Base-by-base conservation (phyloP, 257 asterid genomes). In the Buddleja alternifolia region DNA sequence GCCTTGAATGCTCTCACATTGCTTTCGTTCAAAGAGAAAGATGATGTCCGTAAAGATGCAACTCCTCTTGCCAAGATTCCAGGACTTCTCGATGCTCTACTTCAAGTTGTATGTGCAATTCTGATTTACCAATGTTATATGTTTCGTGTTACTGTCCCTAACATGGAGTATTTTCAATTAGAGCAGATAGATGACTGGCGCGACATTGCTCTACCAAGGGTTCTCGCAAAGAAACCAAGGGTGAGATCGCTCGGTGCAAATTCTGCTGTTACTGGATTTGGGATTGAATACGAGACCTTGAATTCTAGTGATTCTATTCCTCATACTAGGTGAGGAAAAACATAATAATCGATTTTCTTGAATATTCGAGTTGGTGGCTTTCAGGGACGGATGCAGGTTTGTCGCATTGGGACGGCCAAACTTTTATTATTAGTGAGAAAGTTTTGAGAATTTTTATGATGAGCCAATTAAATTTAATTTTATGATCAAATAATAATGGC, bases 171-270 rank as follows among this genome's bases (percentile, higher is more conserved):
- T 52, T 67, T 67, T 48, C 53, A 48, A 80, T 76, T 72, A 10
- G 72, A 50, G 66, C 91, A 94, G 97, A 89, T 94, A 44, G 98
- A 94, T 83, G 99, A 94, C 60, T 94, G 98, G 99, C 98, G 97
- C 50, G 98, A 94, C 74, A 87, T 94, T 70, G 87, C 96, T 63
- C 76, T 94, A 47, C 96, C 99, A 17, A 87, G 93, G 82, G 92
- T 86, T 70, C 95, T 86, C 16, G 75, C 87, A 32, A 89, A 91
- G 82, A 71, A 83, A 47, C 93, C 90, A 11, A 86, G 99, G 77
- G 85, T 65, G 57, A 88, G 97, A 78, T 53, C 66, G 63, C 84
- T 89, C 55, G 97, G 96, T 67, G 63, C 88, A 37, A 89, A 87
- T 83, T 75, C 92, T 54, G 84, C 84, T 9, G 97, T 89, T 69